Percentiles rank a stretch among this genome's conserved stretches.
These are phyloP conservation scores for Hevea brasiliensis DNA, from an alignment of 345 rosid species.

Conservation along the genomic window DNA sequence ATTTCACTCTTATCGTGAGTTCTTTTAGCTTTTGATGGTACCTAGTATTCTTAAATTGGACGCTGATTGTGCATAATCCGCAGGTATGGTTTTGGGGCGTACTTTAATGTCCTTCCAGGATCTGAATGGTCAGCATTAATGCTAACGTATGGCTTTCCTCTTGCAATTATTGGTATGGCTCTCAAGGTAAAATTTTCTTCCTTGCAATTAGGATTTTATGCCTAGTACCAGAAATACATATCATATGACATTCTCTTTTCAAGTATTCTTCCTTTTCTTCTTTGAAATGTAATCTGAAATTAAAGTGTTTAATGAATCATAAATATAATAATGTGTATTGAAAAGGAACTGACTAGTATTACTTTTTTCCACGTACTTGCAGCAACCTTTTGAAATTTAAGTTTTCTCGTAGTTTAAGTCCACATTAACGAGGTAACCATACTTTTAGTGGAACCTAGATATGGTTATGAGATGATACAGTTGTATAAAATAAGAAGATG, in stretches of 20 bases:
- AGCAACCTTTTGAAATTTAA: background rate
- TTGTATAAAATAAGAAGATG: background rate
- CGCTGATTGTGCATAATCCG: conserved; percentile 21
- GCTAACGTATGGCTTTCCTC: conserved; percentile 97
- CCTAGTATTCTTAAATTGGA: background rate
- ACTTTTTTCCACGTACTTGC: background rate
- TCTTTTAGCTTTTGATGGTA: background rate
- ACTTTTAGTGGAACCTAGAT: too few relatives aligned
- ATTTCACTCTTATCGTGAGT: conserved; percentile 83
- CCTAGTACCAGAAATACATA: conserved; percentile 4
- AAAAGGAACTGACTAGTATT: background rate
- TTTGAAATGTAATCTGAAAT: background rate
- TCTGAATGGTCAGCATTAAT: conserved; percentile 96
- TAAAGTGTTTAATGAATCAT: background rate
- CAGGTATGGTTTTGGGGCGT: conserved; percentile 96
- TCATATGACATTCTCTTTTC: background rate
- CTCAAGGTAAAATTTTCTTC: conserved; percentile 64
- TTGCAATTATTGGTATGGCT: conserved; percentile 97
- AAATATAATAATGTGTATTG: background rate
- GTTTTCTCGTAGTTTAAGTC: background rate
- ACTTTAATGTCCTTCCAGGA: conserved; percentile 89
- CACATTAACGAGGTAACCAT: too few relatives aligned
- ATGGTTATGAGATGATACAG: background rate
- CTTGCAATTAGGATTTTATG: conserved; percentile 3
- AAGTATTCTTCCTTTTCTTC: background rate